phyloP scores from a whole-genome alignment of 352 stramenopile species.

The Phytophthora ohioensis region DNA sequence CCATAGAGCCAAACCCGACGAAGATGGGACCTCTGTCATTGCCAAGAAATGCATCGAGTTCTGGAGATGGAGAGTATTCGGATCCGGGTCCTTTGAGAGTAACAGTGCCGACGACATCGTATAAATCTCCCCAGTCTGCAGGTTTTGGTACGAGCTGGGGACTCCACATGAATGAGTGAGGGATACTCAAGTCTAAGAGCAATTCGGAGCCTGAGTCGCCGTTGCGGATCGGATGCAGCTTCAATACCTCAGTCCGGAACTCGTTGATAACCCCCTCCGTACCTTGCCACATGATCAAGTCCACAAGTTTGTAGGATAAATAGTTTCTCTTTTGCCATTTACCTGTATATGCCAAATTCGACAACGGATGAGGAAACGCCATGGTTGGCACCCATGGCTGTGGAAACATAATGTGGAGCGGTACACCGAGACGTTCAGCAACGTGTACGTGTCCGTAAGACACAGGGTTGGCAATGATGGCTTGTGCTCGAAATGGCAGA shows the following conservation, averaged over 20 bases:
- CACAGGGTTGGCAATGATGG: conserved; percentile 95
- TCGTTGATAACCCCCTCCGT: conserved; percentile 59
- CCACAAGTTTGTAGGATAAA: conserved; percentile 62
- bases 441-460: conserved; percentile 93
- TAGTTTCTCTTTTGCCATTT: conserved; percentile 56
- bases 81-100: conserved; percentile 42
- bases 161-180: conserved; percentile 79
- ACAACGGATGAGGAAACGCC: conserved; percentile 90
- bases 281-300: conserved; percentile 64
- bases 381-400: conserved; percentile 89
- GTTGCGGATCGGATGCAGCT: conserved; percentile 55
- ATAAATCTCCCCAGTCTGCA: conserved; percentile 63
- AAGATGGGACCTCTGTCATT: conserved; percentile 83
- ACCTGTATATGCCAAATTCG: conserved; percentile 78
- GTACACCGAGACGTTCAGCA: conserved; percentile 91
- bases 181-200: conserved; percentile 55
- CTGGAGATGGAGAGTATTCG: conserved; percentile 33
- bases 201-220: conserved; percentile 47
- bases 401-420: conserved; percentile 95
- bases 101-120: conserved; percentile 59
- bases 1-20: conserved; percentile 94
- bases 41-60: conserved; percentile 43
- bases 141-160: conserved; percentile 60
- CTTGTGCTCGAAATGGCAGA: conserved; percentile 83
- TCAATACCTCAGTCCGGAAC: conserved; percentile 61